A percentile compares a stretch with the other conserved stretches of the same genome.
These are phyloP conservation scores for Pseudocohnilembus persalinus DNA, from an alignment of 169 alveolate species.

Conservation along the genomic window DNA sequence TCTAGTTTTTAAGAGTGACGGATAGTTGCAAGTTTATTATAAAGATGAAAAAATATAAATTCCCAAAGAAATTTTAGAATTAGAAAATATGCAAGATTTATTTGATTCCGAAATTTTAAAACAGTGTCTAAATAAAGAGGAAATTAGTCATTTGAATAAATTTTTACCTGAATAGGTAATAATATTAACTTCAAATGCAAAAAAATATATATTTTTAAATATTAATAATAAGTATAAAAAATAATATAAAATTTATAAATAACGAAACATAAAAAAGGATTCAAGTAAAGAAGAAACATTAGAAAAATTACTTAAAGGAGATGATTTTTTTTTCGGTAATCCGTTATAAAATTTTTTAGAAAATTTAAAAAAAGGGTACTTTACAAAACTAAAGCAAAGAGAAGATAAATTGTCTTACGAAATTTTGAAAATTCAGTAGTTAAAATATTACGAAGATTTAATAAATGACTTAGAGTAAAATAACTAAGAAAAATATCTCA, in stretches of 20 bases:
- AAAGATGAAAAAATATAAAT: background rate
- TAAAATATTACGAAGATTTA: constrained; percentile 25
- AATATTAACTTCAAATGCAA: background rate
- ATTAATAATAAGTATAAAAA: background rate
- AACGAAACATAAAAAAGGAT: background rate
- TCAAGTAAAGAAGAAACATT: constrained; percentile 15
- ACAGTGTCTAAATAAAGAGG: constrained; percentile 3
- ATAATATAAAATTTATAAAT: background rate
- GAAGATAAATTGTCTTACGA: constrained; percentile 9
- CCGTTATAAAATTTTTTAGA: constrained; percentile 25
- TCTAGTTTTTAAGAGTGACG: background rate
- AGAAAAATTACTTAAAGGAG: constrained; percentile 23
- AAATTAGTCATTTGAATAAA: constrained; percentile 12
- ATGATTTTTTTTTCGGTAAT: constrained; percentile 21
- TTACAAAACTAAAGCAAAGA: constrained; percentile 34
- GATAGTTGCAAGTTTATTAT: no score
- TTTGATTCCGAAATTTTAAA: no score
- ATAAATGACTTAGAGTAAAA: constrained; percentile 1
- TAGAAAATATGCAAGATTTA: no score
- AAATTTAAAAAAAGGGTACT: constrained; percentile 30
- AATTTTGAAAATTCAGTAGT: background rate
- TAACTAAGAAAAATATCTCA: background rate
- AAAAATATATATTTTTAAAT: constrained; percentile 6
- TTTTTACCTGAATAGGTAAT: constrained; percentile 31
- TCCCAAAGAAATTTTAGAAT: background rate